Conservation (phyloP, 225 moss, liverwort and hornwort species). For the Marchantia polymorpha region DNA sequence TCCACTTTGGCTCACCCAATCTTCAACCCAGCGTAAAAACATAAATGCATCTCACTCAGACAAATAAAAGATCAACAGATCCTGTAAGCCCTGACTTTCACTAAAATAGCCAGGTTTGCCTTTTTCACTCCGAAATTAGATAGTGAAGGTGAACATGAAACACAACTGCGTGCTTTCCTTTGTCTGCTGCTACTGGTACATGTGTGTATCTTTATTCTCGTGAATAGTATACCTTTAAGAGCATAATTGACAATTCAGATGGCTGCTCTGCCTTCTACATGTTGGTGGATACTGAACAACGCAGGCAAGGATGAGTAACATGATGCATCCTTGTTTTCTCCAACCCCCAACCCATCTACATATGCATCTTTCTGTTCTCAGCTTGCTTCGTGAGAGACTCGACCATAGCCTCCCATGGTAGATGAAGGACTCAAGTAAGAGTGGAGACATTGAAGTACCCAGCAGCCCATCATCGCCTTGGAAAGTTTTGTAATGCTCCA, state of each 20-base stretch:
- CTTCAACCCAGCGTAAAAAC: background rate
- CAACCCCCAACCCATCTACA: background rate
- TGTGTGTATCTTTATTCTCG: background rate
- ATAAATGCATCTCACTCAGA: background rate
- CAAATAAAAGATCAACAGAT: background rate
- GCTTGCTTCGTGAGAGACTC: background rate
- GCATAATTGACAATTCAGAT: background rate
- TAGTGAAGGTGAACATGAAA: background rate
- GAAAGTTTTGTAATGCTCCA: background rate
- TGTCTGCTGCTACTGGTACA: background rate
- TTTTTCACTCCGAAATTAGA: background rate
- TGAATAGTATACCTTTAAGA: constrained; percentile 1
- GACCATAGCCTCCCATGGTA: background rate
- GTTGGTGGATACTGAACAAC: background rate
- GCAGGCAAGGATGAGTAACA: background rate
- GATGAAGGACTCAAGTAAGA: background rate
- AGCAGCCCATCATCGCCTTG: background rate
- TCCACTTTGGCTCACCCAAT: background rate
- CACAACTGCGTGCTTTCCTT: background rate
- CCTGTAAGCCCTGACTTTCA: background rate
- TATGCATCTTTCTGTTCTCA: background rate
- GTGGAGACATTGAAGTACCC: background rate
- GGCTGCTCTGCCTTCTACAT: background rate
- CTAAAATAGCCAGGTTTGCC: background rate
- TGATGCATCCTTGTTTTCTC: background rate